Conservation (phyloP, 2,329 filamentous ascomycete species). For the Metarhizium album region DNA sequence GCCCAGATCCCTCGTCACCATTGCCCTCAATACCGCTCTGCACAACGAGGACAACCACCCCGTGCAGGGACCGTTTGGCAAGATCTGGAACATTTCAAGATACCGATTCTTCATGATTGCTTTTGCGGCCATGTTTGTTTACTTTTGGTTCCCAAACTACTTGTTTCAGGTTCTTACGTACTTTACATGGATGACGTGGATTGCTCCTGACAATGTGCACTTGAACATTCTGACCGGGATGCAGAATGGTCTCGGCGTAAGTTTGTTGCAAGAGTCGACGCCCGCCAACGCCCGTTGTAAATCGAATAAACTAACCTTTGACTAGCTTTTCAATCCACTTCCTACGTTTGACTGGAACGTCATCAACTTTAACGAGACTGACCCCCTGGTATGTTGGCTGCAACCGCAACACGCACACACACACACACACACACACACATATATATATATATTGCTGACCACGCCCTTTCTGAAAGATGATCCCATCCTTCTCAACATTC, state of each 20-base stretch:
- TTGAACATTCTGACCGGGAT: conserved; percentile 27
- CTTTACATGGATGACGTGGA: conserved; percentile 46
- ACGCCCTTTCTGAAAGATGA: conserved; percentile 11
- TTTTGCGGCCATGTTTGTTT: conserved; percentile 38
- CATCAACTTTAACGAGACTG: conserved; percentile 15
- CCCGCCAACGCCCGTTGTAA: neutral
- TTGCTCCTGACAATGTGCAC: conserved; percentile 30
- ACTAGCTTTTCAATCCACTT: conserved; percentile 22
- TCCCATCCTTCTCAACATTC: conserved; percentile 26
- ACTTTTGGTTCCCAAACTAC: conserved; percentile 43
- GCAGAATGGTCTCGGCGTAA: conserved; percentile 24
- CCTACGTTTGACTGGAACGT: conserved; percentile 35
- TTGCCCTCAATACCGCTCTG: conserved; percentile 38
- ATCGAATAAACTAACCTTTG: neutral
- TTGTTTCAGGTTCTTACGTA: conserved; percentile 35
- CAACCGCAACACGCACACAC: neutral
- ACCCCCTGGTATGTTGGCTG: conserved; percentile 21
- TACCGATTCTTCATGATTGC: conserved; percentile 35
- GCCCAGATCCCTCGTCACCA: conserved; percentile 38
- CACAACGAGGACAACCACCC: conserved; percentile 28
- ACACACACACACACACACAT: neutral
- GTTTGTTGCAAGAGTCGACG: neutral
- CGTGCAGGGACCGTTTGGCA: conserved; percentile 19
- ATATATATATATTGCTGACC: neutral
- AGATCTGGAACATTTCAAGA: conserved; percentile 29